Conservation (phyloP, 2,329 filamentous ascomycete genomes). For the Colletotrichum sp. region DNA sequence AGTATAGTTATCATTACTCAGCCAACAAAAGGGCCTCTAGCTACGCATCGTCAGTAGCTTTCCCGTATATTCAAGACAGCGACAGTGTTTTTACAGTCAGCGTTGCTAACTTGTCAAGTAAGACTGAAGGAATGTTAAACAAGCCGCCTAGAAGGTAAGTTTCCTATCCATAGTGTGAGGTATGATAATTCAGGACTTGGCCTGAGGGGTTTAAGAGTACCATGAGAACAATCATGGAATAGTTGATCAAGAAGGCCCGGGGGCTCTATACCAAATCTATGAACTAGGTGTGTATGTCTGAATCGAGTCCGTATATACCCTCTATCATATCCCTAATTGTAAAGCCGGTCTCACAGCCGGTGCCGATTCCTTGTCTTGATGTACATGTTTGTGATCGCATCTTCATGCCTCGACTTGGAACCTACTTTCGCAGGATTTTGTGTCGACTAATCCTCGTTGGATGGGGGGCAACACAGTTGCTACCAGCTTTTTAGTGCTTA, state of each 20-base stretch:
- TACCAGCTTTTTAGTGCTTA: neutral
- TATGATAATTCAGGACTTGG: too few species aligned
- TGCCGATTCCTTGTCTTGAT: neutral
- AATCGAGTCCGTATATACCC: accelerated
- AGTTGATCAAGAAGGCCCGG: neutral
- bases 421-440: accelerated
- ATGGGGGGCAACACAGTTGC: neutral
- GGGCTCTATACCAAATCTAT: accelerated
- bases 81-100: accelerated
- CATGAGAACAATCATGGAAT: neutral
- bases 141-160: accelerated
- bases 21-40: too few species aligned
- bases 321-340: neutral
- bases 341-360: accelerated
- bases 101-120: neutral
- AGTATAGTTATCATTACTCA: too few species aligned
- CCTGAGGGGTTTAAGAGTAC: too few species aligned
- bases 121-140: accelerated
- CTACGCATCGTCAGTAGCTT: too few species aligned
- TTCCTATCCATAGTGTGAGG: neutral
- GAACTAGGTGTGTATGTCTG: neutral
- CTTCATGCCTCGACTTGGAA: accelerated
- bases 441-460: neutral
- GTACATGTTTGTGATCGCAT: too few species aligned
- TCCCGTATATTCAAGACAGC: neutral